Percentiles rank a stretch among this genome's conserved stretches.
Conservation (phyloP, 2,329 filamentous ascomycete species). For the Cylindrodendrum hubeiense region DNA sequence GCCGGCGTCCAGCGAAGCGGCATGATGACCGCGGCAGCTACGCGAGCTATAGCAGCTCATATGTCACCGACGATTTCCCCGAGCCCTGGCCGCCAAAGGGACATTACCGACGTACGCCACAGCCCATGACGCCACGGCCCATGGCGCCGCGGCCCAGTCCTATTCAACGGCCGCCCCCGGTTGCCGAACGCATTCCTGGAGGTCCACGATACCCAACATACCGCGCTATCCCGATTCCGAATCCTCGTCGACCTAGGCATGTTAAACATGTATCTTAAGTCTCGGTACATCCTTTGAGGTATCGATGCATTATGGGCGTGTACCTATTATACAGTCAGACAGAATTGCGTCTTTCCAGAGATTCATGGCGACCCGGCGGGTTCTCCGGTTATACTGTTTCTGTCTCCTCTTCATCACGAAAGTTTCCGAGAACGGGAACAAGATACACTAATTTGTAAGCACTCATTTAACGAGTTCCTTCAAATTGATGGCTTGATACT, state of each 20-base stretch:
- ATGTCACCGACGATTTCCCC: constrained; percentile 27
- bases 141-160: constrained; percentile 16
- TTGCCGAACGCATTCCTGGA: constrained; percentile 47
- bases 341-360: background rate
- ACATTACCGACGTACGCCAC: background rate
- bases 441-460: background rate
- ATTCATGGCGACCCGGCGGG: background rate
- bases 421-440: background rate
- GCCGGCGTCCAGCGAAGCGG: constrained; percentile 5
- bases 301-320: background rate
- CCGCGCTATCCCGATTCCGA: constrained; percentile 48
- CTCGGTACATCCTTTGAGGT: background rate
- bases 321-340: background rate
- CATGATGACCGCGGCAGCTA: constrained; percentile 29
- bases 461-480: background rate
- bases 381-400: background rate
- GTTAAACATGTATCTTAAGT: constrained; percentile 2
- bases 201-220: constrained; percentile 51
- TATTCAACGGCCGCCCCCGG: constrained; percentile 33
- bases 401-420: background rate
- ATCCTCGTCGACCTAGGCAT: constrained; percentile 43
- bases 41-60: constrained; percentile 27
- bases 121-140: constrained; percentile 8
- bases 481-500: background rate
- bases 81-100: constrained; percentile 12